Conservation (phyloP, 2,329 filamentous ascomycete species). For the Fusarium verticillioides region DNA sequence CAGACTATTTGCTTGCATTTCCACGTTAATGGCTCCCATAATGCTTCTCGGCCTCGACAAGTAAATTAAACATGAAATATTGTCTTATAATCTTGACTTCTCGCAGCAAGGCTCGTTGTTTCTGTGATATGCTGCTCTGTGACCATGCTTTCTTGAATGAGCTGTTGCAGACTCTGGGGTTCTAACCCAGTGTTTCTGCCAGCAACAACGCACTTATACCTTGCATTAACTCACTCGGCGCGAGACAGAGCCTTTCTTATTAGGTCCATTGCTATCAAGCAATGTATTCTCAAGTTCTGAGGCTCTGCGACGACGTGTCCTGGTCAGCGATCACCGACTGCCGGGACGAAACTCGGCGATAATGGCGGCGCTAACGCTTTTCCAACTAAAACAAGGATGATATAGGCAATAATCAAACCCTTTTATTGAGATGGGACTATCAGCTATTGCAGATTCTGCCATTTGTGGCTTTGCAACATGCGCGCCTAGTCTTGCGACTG, state of each 20-base stretch:
- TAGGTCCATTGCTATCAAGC: too few species aligned
- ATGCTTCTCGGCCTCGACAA: neutral
- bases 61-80: accelerated
- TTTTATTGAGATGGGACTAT: accelerated
- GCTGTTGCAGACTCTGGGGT: accelerated
- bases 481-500: neutral
- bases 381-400: neutral
- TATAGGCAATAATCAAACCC: accelerated
- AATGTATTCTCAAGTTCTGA: neutral
- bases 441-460: neutral
- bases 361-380: neutral
- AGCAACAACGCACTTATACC: accelerated
- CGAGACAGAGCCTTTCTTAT: accelerated
- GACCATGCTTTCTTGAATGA: neutral
- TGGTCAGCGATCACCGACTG: neutral
- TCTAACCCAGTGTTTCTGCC: neutral
- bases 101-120: neutral
- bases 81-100: accelerated
- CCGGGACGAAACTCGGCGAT: neutral
- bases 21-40: accelerated
- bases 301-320: neutral
- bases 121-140: neutral
- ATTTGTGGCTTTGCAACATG: neutral
- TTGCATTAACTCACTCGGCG: accelerated
- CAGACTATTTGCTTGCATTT: neutral